These are phyloP conservation scores for Neofusicoccum umdonicola DNA, from an alignment of 2,329 filamentous ascomycete genomes.

Conservation along the genomic window DNA sequence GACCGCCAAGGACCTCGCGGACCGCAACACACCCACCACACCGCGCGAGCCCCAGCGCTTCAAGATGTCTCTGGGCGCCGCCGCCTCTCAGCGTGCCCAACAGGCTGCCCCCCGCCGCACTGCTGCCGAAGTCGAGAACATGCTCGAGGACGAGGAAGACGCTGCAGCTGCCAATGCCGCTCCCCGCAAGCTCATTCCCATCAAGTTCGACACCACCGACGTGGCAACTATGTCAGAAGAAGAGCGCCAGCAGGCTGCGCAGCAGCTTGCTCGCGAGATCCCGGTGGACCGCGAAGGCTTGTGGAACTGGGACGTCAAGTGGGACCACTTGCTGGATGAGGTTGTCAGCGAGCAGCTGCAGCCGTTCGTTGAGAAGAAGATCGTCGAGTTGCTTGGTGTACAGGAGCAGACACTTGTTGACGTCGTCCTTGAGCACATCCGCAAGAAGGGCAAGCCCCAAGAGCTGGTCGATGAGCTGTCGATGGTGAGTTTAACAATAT, in stretches of 20 bases:
- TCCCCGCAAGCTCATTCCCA: constrained; percentile 65
- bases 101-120: constrained; percentile 66
- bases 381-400: constrained; percentile 92
- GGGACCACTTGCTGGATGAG: constrained; percentile 82
- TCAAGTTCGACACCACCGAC: constrained; percentile 46
- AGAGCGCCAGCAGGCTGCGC: constrained; percentile 77
- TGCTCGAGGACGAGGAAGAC: constrained; percentile 94
- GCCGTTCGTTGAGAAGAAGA: constrained; percentile 97
- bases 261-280: constrained; percentile 83
- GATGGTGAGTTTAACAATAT: constrained; percentile 57
- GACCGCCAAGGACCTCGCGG: constrained; percentile 72
- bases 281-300: constrained; percentile 81
- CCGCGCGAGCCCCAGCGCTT: constrained; percentile 69
- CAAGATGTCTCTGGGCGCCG: constrained; percentile 88
- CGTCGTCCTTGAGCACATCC: constrained; percentile 83
- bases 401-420: constrained; percentile 96
- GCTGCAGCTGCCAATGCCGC: constrained; percentile 55
- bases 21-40: constrained; percentile 35
- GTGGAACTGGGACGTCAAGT: constrained; percentile 90
- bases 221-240: constrained; percentile 68
- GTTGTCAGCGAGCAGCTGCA: constrained; percentile 82
- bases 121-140: constrained; percentile 87
- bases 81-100: constrained; percentile 70
- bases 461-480: constrained; percentile 82
- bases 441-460: constrained; percentile 70